These are phyloP conservation scores for Globisporangium mamillatum DNA, from an alignment of 352 stramenopile species.

Conservation along the genomic window DNA sequence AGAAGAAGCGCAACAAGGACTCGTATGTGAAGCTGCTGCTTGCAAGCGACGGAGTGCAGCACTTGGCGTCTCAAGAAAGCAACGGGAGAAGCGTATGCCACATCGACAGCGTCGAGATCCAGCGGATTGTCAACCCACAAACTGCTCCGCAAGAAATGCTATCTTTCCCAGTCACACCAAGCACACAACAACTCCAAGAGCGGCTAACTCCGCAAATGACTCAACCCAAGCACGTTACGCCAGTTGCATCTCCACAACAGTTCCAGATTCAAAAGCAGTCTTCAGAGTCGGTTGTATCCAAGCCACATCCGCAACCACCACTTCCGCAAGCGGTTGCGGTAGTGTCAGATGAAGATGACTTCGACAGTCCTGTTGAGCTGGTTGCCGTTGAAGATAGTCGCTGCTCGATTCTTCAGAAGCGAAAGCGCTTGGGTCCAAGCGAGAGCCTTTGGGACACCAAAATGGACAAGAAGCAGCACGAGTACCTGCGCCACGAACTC, in stretches of 20 bases:
- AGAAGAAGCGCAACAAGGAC: constrained; percentile 41
- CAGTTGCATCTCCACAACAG: not conserved
- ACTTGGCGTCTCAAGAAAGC: not conserved
- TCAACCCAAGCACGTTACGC: not conserved
- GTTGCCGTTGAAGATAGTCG: not conserved
- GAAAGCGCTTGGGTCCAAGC: not conserved
- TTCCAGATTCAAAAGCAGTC: not conserved
- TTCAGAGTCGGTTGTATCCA: too few species aligned
- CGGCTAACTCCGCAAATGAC: not conserved
- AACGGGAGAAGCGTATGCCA: not conserved
- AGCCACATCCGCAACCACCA: not conserved
- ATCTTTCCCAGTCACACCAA: not conserved
- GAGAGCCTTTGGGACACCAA: not conserved
- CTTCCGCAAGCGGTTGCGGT: not conserved
- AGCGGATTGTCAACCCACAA: not conserved
- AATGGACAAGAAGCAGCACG: constrained; percentile 10
- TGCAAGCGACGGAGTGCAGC: constrained; percentile 24
- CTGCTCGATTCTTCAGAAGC: constrained; percentile 8
- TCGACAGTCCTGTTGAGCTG: not conserved
- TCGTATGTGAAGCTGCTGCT: constrained; percentile 41
- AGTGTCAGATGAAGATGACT: constrained; percentile 5
- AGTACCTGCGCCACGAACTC: constrained; percentile 42
- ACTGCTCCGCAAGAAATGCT: not conserved
- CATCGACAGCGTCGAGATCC: constrained; percentile 12
- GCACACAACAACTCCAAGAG: not conserved